Conservation (phyloP, 352 stramenopile species). For the Globisporangium mamillatum region DNA sequence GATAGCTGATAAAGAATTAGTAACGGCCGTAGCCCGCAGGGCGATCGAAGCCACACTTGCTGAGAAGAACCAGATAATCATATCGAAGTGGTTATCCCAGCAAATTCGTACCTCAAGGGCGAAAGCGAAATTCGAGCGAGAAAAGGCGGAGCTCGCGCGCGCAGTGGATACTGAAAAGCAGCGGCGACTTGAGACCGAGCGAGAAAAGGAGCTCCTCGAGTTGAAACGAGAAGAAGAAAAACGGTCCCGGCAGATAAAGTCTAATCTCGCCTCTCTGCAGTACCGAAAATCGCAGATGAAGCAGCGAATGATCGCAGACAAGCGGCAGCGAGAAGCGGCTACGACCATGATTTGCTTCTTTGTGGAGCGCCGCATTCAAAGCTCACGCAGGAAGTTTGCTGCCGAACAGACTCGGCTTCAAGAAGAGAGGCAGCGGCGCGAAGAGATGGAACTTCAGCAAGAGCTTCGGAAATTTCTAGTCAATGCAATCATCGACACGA, state of each 20-base stretch:
- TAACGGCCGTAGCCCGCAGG: conserved; percentile 11
- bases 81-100: conserved; percentile 37
- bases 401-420: conserved; percentile 18
- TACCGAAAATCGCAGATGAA: conserved; percentile 14
- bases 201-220: conserved; percentile 3
- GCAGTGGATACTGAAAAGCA: conserved; percentile 3
- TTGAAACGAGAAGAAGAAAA: conserved; percentile 14
- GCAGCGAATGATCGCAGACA: conserved; percentile 16
- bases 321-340: conserved; percentile 15
- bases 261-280: conserved; percentile 17
- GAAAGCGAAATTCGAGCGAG: neutral
- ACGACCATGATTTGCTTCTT: conserved; percentile 16
- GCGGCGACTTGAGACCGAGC: conserved; percentile 7
- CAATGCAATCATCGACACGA: conserved; percentile 33
- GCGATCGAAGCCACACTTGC: conserved; percentile 16
- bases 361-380: conserved; percentile 22
- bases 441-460: conserved; percentile 23
- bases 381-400: conserved; percentile 18
- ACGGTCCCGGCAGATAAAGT: neutral
- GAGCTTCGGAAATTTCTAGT: conserved; percentile 30
- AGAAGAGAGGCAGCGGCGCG: conserved; percentile 18
- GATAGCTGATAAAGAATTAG: conserved; percentile 21
- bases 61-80: conserved; percentile 27
- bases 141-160: neutral
- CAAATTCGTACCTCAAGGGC: conserved; percentile 17